Conservation (phyloP, 2,329 filamentous ascomycete genomes). For the Bipolaris cookei region DNA sequence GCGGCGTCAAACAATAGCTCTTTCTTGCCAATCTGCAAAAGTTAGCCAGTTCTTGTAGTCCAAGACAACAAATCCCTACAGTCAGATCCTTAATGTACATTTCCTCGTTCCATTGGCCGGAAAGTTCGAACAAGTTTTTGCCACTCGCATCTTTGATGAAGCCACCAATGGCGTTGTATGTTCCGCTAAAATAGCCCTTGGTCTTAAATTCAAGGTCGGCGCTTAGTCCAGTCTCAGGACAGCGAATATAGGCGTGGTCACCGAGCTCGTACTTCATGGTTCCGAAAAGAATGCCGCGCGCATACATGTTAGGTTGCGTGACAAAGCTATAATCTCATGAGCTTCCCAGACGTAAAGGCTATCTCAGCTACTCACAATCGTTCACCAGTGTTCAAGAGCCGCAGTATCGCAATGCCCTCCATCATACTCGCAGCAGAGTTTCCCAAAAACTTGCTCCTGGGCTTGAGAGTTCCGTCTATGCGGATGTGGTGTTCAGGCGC, state of each 20-base stretch:
- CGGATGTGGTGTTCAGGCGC: conserved; percentile 91
- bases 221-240: conserved; percentile 82
- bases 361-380: conserved; percentile 69
- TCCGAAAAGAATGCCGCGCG: conserved; percentile 92
- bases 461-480: conserved; percentile 94
- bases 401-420: conserved; percentile 92
- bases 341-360: not conserved
- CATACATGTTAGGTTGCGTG: conserved; percentile 99
- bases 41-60: not conserved
- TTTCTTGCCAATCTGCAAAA: conserved; percentile 79
- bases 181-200: conserved; percentile 95
- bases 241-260: conserved; percentile 91
- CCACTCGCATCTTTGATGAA: conserved; percentile 86
- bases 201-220: conserved; percentile 98
- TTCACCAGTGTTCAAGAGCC: conserved; percentile 83
- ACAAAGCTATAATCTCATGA: conserved; percentile 68
- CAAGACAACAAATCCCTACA: conserved; percentile 56
- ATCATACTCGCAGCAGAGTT: conserved; percentile 98
- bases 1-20: conserved; percentile 88
- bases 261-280: conserved; percentile 99
- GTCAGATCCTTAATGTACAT: conserved; percentile 88
- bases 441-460: conserved; percentile 90
- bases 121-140: conserved; percentile 88
- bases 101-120: conserved; percentile 87
- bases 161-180: conserved; percentile 94